Evolutionary conservation across 345 rosid genomes (phyloP), one percentile per base, ranked within the genome.

Genomic region (Geranium brycei): DNA sequence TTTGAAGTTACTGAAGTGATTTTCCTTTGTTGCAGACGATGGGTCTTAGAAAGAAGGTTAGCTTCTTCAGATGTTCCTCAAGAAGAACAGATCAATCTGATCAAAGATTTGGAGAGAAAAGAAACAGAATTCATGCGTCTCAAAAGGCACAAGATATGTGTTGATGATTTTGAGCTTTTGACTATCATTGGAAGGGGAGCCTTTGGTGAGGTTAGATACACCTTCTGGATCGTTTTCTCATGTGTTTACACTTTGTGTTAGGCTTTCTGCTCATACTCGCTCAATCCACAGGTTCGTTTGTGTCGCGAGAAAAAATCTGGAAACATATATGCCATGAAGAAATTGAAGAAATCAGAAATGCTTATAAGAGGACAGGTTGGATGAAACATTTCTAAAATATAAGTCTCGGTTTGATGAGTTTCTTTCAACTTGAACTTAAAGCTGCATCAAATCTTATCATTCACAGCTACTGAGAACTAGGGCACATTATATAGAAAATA

Each of bases 311-410:
- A 83, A 81, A 92, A 92, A 75, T 92, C 98, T 69, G 96, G 93
- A 69, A 83, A 86, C 68, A 92, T 92, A 58, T 92, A 86, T 82
- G 98, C 98, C 60, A 92, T 92, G 98, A 92, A 92, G 83, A 92
- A 92, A 77, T 81, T 91, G 82, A 87, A 91, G 89, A 91, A 91
- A 82, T 87, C 98, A 63, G 98, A 91, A 82, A 91, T 91, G 98
- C 81, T 91, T 67, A 87, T 72, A 80, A 80, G 90, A 75, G 98
- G 98, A 71, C 98, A 91, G 92, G 98, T 91, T 78, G 79, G 70
- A 61, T 73, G 64, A 66, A 58, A 13, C 32, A 62, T 19, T 61
- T 12, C 19, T 57, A 40, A 66, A 58, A 55, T 64, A 51, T 32
- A 71, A 53, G 23, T 35, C 35, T 5, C 47, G 53, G 38, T 0